These are phyloP conservation scores for Saccharomyces hybrid DNA, from an alignment of 1,139 yeast genomes.

Conservation along the genomic window DNA sequence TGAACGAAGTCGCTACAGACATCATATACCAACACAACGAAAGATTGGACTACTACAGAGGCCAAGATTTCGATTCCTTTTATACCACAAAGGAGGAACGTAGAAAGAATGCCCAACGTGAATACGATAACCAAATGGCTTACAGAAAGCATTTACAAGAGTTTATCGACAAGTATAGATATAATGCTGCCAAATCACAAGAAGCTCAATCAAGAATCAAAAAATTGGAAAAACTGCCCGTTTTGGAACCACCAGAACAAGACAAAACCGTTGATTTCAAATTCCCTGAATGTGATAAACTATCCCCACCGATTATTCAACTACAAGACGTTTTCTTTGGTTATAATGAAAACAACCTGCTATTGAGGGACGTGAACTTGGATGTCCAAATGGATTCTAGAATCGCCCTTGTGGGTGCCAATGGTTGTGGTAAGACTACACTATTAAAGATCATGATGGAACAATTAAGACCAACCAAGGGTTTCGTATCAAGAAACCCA, in stretches of 20 bases:
- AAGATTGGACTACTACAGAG: conserved; percentile 90
- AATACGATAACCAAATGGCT: conserved; percentile 95
- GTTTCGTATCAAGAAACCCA: conserved; percentile 71
- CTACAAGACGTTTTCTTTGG: conserved; percentile 83
- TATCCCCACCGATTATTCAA: conserved; percentile 94
- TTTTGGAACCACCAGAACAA: conserved; percentile 46
- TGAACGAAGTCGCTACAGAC: conserved; percentile 96
- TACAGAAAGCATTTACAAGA: conserved; percentile 86
- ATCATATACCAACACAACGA: conserved; percentile 96
- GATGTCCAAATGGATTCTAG: conserved; percentile 92
- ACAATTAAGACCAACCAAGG: conserved; percentile 59
- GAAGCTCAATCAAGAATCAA: conserved; percentile 98
- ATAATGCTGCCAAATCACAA: conserved; percentile 93
- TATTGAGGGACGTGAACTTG: conserved; percentile 69
- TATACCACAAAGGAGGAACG: conserved; percentile 93
- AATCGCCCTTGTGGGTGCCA: conserved; percentile 95
- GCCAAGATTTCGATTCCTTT: conserved; percentile 87
- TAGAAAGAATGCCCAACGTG: conserved; percentile 84
- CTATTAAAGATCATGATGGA: conserved; percentile 80
- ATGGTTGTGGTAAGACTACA: conserved; percentile 98
- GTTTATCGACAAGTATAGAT: conserved; percentile 91
- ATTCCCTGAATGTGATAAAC: conserved; percentile 89
- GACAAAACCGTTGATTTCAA: conserved; percentile 56
- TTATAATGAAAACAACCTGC: conserved; percentile 54
- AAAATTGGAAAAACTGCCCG: conserved; percentile 87